Base-by-base conservation (phyloP, 1,139 yeast genomes). In the Taiozyma sp. region DNA sequence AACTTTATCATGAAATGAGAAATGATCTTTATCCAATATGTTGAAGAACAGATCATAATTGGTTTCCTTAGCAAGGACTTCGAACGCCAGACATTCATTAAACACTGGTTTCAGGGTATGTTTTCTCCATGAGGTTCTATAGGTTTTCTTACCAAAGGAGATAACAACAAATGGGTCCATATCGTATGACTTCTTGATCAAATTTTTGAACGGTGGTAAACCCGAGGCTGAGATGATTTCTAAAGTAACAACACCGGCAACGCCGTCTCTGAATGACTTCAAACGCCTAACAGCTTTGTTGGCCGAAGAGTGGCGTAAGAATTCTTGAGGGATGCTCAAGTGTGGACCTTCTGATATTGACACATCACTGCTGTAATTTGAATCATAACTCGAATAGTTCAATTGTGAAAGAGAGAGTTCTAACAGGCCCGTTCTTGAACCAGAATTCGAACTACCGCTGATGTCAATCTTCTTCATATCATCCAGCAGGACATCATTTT, bases 111-210 rank as follows among this genome's bases (percentile, higher is more conserved):
- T 86, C 49, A 90, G 69, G 1, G 89, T 86, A 64, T 92, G 98
- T 30, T 90, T 80, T 60, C 84, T 80, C 83, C 91, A 87, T 27
- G 93, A 85, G 0, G 97, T 91, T 58, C 96, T 79, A 66, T 83
- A 92, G 0, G 95, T 90, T 57, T 87, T 86, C 63, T 88, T 86
- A 13, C 97, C 97, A 67, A 92, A 90, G 0, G 97, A 84, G 0
- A 89, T 84, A 19, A 92, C 93, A 7, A 92, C 96, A 70, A 92
- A 93, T 0, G 99, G 98, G 64, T 93, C 99, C 96, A 93, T 89
- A 66, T 91, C 97, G 63, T 86, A 93, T 0, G 93, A 84, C 23
- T 91, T 81, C 23, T 92, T 74, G 1, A 85, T 76, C 36, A 80
- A 71, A 59, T 80, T 83, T 51, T 72, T 75, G 45, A 81, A 72